Conservation (phyloP, 805 yeast species). For the Helenozyma rhizophorensis region DNA sequence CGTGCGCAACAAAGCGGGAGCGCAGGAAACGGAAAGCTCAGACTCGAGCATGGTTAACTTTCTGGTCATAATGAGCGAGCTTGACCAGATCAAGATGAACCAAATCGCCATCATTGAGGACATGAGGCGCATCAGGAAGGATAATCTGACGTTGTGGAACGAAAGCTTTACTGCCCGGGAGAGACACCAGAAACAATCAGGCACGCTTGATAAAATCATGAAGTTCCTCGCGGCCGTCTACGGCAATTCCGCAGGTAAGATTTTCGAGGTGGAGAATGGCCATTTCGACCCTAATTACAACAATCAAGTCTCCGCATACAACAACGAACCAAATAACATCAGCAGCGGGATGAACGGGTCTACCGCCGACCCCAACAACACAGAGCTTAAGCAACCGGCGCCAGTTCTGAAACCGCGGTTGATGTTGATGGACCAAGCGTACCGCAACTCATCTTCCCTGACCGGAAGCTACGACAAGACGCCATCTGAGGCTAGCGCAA, state of each 20-base stretch:
- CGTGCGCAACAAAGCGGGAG: constrained; percentile 60
- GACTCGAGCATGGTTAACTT: constrained; percentile 38
- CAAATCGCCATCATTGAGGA: constrained; percentile 84
- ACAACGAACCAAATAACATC: constrained; percentile 11
- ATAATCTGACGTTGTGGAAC: constrained; percentile 88
- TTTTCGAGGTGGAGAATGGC: constrained; percentile 30
- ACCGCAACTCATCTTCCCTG: constrained; percentile 8
- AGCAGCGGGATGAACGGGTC: constrained; percentile 3
- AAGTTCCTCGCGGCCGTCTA: constrained; percentile 82
- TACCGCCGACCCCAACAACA: constrained; percentile 1
- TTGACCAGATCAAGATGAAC: constrained; percentile 70
- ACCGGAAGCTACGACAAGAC: constrained; percentile 1
- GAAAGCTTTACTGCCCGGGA: constrained; percentile 83
- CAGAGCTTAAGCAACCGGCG: constrained; percentile 11
- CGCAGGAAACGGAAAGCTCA: constrained; percentile 18
- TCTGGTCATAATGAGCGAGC: constrained; percentile 56
- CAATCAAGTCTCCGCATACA: constrained; percentile 20
- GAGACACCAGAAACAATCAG: constrained; percentile 79
- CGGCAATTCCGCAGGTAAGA: constrained; percentile 55
- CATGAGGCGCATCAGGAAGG: constrained; percentile 73
- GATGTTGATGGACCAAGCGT: constrained; percentile 40
- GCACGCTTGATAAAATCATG: constrained; percentile 80
- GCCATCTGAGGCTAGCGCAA: constrained; percentile 8
- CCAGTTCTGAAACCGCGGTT: constrained; percentile 26
- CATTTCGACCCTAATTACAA: constrained; percentile 12